Conservation (phyloP, 2,329 filamentous ascomycete species). For the Trichoderma guizhouense region DNA sequence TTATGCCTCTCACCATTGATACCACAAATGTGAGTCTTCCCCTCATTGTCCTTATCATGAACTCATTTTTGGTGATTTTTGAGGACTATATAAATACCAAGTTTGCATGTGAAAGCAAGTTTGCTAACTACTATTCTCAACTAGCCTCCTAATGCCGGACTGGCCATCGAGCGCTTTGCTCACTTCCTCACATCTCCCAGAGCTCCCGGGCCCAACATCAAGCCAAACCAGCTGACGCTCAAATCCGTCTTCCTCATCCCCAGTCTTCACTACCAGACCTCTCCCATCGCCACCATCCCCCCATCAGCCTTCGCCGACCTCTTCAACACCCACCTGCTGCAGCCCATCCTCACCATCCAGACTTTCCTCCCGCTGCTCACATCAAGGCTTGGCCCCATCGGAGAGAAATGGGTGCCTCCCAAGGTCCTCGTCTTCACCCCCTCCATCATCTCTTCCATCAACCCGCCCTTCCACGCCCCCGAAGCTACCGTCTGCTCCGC, state of each 20-base stretch:
- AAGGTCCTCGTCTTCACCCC: constrained; percentile 76
- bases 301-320: constrained; percentile 83
- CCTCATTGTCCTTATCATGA: not conserved
- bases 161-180: constrained; percentile 69
- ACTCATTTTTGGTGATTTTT: not conserved
- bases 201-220: constrained; percentile 70
- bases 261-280: constrained; percentile 73
- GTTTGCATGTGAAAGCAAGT: not conserved
- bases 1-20: constrained; percentile 78
- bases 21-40: constrained; percentile 65
- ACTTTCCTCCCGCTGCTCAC: constrained; percentile 80
- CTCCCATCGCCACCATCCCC: constrained; percentile 80
- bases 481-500: constrained; percentile 84
- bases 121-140: not conserved
- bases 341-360: constrained; percentile 84
- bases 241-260: constrained; percentile 82
- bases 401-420: constrained; percentile 52
- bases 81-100: not conserved
- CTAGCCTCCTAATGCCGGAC: constrained; percentile 65
- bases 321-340: constrained; percentile 86
- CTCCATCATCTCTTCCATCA: constrained; percentile 74
- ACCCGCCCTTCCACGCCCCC: constrained; percentile 76
- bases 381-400: constrained; percentile 53
- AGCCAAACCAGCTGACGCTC: constrained; percentile 71
- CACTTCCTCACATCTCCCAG: constrained; percentile 71